Percentiles rank a stretch among this genome's conserved stretches.
Conservation (phyloP, 2,329 filamentous ascomycete species). For the Curvularia eragrostidis region DNA sequence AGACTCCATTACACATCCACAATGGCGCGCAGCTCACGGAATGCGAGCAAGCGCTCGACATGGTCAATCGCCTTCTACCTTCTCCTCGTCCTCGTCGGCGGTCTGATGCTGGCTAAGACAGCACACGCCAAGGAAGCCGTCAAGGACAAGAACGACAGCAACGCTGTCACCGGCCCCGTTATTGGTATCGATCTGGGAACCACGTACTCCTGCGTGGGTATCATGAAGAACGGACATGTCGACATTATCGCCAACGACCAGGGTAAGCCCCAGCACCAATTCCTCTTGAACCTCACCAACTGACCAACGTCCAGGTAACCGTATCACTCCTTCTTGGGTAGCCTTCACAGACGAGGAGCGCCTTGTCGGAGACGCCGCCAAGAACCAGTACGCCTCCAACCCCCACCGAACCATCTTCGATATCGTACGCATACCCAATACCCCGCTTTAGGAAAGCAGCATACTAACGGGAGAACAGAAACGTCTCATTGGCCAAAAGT, state of each 20-base stretch:
- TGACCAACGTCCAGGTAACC: slow-evolving; percentile 48
- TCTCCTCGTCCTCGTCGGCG: slow-evolving; percentile 82
- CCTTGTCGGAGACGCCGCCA: slow-evolving; percentile 86
- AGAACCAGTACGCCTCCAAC: slow-evolving; percentile 58
- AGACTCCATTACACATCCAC: slow-evolving; percentile 39
- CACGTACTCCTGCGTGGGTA: slow-evolving; percentile 92
- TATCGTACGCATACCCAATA: slow-evolving; percentile 38
- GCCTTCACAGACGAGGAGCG: slow-evolving; percentile 97
- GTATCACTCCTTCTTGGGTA: slow-evolving; percentile 73
- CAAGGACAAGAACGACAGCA: slow-evolving; percentile 65
- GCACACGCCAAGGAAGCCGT: slow-evolving; percentile 70
- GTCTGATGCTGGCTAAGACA: slow-evolving; percentile 81
- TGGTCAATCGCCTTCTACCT: slow-evolving; percentile 93
- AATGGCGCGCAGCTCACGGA: slow-evolving; percentile 67
- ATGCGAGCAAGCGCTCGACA: slow-evolving; percentile 75
- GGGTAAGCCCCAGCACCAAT: slow-evolving; percentile 33
- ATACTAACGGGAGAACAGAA: slow-evolving; percentile 51
- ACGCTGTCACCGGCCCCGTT: slow-evolving; percentile 54
- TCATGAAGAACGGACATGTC: slow-evolving; percentile 59
- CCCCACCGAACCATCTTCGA: slow-evolving; percentile 58
- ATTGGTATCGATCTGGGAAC: slow-evolving; percentile 93
- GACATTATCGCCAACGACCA: slow-evolving; percentile 56
- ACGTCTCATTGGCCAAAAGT: slow-evolving; percentile 61
- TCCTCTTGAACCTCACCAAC: slow-evolving; percentile 8
- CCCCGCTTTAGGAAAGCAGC: neutral